These are phyloP conservation scores for Metrosideros polymorpha DNA, from an alignment of 441 rosid genomes.

Conservation along the genomic window DNA sequence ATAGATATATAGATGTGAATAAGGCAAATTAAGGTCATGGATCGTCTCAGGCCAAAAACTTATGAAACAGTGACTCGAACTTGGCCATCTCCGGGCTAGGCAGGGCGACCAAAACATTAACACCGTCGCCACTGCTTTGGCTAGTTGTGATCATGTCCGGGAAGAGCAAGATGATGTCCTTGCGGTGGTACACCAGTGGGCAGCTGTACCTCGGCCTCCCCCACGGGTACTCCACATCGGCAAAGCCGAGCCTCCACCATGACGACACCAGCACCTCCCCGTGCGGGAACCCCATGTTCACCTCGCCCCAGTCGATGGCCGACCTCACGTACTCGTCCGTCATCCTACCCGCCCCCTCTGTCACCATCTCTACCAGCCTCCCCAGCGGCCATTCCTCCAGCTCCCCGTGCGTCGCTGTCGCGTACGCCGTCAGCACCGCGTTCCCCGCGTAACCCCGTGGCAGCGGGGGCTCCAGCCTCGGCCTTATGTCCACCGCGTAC, in stretches of 20 bases:
- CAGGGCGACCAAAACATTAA: slow-evolving; percentile 64
- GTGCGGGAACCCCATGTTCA: slow-evolving; percentile 49
- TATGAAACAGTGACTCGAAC: slow-evolving; percentile 39
- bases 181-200: slow-evolving; percentile 58
- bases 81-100: slow-evolving; percentile 50
- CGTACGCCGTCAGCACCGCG: slow-evolving; percentile 58
- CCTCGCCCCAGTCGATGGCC: slow-evolving; percentile 69
- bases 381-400: slow-evolving; percentile 33
- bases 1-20: neutral
- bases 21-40: neutral
- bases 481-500: slow-evolving; percentile 66
- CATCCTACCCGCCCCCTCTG: slow-evolving; percentile 43
- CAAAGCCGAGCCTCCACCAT: slow-evolving; percentile 81
- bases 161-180: slow-evolving; percentile 66
- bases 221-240: slow-evolving; percentile 77
- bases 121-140: slow-evolving; percentile 30
- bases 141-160: slow-evolving; percentile 24
- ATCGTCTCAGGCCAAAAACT: slow-evolving; percentile 11
- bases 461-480: slow-evolving; percentile 48
- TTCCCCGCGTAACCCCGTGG: slow-evolving; percentile 46
- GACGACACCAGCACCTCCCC: slow-evolving; percentile 72
- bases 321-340: slow-evolving; percentile 55
- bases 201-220: slow-evolving; percentile 66
- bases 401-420: slow-evolving; percentile 38
- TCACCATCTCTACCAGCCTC: slow-evolving; percentile 45